Percentiles rank a stretch among this genome's conserved stretches.
These are phyloP conservation scores for Annulohypoxylon truncatum DNA, from an alignment of 2,329 filamentous ascomycete species.

Conservation along the genomic window DNA sequence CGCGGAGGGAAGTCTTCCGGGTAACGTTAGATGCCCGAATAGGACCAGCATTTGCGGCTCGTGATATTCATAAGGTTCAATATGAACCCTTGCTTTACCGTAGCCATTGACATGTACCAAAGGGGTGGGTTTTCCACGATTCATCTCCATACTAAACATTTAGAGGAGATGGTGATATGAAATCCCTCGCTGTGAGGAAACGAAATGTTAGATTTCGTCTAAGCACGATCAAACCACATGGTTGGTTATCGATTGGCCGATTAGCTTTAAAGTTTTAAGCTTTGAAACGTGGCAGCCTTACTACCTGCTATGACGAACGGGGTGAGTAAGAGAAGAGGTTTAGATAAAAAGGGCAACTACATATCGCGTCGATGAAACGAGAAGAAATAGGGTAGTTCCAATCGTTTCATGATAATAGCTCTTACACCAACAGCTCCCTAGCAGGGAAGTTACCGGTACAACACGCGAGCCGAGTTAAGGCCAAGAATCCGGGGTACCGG, in stretches of 20 bases:
- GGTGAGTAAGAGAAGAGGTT: background rate
- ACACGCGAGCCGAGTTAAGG: background rate
- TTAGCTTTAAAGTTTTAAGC: background rate
- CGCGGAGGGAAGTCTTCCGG: constrained; percentile 38
- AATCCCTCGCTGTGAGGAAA: background rate
- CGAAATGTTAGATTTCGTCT: background rate
- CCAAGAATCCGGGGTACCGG: constrained; percentile 37
- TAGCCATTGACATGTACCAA: background rate
- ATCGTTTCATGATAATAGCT: constrained; percentile 1
- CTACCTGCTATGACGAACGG: background rate
- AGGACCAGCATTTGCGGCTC: constrained; percentile 13
- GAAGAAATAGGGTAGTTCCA: background rate
- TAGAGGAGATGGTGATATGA: background rate
- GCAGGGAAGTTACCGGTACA: constrained; percentile 24
- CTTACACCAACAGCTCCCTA: background rate
- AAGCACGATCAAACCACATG: background rate
- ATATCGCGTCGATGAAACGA: background rate
- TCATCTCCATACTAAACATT: background rate
- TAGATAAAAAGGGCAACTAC: background rate
- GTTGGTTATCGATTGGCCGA: background rate
- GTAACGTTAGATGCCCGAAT: constrained; percentile 19
- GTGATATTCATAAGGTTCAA: background rate
- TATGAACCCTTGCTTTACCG: constrained; percentile 14
- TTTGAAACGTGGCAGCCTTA: no score
- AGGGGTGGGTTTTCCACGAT: background rate